Percentiles rank a stretch among this genome's conserved stretches.
Conservation (phyloP, 1,284 basidiomycete species). For the Vanrija sp. region DNA sequence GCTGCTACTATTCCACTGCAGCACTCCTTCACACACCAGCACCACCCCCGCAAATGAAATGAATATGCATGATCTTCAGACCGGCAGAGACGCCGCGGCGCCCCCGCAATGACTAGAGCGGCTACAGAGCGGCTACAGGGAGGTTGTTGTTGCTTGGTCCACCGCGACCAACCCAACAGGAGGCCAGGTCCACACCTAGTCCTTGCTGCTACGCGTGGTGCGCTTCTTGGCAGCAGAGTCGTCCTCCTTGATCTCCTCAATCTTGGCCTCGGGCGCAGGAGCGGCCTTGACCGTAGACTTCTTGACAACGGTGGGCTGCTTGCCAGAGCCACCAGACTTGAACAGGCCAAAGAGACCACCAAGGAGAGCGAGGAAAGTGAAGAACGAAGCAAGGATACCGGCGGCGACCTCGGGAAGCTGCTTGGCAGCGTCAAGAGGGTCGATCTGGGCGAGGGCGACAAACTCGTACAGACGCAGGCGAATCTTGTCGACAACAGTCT, state of each 20-base stretch:
- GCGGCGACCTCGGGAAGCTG: slow-evolving; percentile 78
- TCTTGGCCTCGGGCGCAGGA: slow-evolving; percentile 19
- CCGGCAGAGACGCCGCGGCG: no score
- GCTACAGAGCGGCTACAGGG: no score
- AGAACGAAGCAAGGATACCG: slow-evolving; percentile 64
- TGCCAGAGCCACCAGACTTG: slow-evolving; percentile 51
- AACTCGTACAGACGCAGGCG: slow-evolving; percentile 46
- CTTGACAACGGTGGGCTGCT: slow-evolving; percentile 33
- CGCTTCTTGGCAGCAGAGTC: slow-evolving; percentile 33
- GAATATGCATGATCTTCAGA: no score
- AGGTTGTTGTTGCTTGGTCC: no score
- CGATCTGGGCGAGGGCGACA: slow-evolving; percentile 37
- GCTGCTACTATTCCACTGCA: no score
- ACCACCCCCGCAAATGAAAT: no score
- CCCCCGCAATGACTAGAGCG: no score
- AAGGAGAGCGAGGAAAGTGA: slow-evolving; percentile 79
- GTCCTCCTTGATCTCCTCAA: slow-evolving; percentile 22
- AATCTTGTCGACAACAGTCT: slow-evolving; percentile 37
- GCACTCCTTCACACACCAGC: no score
- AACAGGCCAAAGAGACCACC: slow-evolving; percentile 72
- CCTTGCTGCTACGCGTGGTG: slow-evolving; percentile 20
- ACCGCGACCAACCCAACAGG: no score
- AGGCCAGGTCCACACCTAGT: slow-evolving; percentile 2
- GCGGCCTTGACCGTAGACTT: slow-evolving; percentile 38
- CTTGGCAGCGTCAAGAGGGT: slow-evolving; percentile 63